phyloP scores from a whole-genome alignment of 2,329 filamentous ascomycete genomes.

The Botrytis porri region DNA sequence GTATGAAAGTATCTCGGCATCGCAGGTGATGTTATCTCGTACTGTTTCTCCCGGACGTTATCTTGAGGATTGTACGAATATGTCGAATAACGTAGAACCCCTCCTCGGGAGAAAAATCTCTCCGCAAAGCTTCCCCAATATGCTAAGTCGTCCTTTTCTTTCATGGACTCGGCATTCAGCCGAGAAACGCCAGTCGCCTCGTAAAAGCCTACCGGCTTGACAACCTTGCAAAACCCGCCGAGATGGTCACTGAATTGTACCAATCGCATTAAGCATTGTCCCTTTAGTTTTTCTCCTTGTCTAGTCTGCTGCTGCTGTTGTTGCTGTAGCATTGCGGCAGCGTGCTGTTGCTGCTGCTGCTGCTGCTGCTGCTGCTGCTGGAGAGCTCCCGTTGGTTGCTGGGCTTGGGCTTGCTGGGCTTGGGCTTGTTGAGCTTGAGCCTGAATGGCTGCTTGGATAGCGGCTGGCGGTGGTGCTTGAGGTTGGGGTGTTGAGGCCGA shows the following conservation, averaged over 20 bases:
- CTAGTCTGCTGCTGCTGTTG: constrained; percentile 41
- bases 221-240: constrained; percentile 53
- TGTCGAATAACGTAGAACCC: constrained; percentile 69
- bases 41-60: constrained; percentile 67
- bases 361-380: constrained; percentile 34
- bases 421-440: constrained; percentile 43
- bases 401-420: constrained; percentile 36
- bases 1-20: constrained; percentile 87
- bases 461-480: constrained; percentile 40
- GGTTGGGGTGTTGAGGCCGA: constrained; percentile 42
- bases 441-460: constrained; percentile 36
- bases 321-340: constrained; percentile 29
- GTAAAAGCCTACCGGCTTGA: constrained; percentile 31
- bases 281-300: constrained; percentile 45
- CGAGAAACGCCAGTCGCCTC: constrained; percentile 28
- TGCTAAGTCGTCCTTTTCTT: constrained; percentile 63
- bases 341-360: constrained; percentile 30
- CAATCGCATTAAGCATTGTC: constrained; percentile 57
- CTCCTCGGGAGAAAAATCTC: constrained; percentile 75
- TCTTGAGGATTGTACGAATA: constrained; percentile 52
- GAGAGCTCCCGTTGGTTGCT: constrained; percentile 25
- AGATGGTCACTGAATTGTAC: constrained; percentile 62
- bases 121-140: constrained; percentile 80
- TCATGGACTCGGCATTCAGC: constrained; percentile 46
- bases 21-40: constrained; percentile 78